Base-by-base conservation (phyloP, 352 stramenopile species). In the Detonula confervacea region DNA sequence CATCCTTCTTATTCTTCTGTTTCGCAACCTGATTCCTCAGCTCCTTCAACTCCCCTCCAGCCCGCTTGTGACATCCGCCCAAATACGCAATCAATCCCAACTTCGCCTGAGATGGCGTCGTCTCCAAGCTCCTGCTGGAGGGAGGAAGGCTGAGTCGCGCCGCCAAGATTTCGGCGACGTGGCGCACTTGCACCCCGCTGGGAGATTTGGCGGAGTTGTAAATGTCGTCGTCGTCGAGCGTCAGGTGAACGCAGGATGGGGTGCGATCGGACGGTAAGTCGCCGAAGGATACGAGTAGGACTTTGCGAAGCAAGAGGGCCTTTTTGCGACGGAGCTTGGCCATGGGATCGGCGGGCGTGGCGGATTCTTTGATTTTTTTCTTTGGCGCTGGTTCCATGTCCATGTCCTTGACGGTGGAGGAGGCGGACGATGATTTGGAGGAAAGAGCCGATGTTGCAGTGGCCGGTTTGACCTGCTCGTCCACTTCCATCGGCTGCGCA, bases 161-260 rank as follows among this genome's bases (percentile, higher is more conserved):
- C 0, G 86, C 84, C 16, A 94, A 70, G n/a, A 94, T 66, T 66
- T 94, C 89, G 18, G 87, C 81, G 67, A 94, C 79, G 14, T 84
- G 80, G 27, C 77, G 80, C 33, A 77, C 44, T 24, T 49, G 60
- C 49, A 88, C 47, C 30, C 54, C 61, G 11, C 22, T 35, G 1
- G 57, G 44, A 20, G 61, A 80, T 33, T 67, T 57, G 20, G 14
- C 60, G 30, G 22, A 22, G 24, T 80, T 69, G 62, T 82, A 61
- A n/a, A 54, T 56, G 20, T 80, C 30, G 81, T 70, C 64, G 27
- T 81, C 52, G 46, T 65, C 64, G 52, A 76, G 25, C 27, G 22
- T 25, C 12, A 71, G 33, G n/a, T 56, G 52, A 20, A 81, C 52
- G 39, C 68, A 81, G 37, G 67, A 46, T n/a, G 63, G 16, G 5